Conservation (phyloP, 225 moss, liverwort and hornwort genomes). For the Asterella californica region DNA sequence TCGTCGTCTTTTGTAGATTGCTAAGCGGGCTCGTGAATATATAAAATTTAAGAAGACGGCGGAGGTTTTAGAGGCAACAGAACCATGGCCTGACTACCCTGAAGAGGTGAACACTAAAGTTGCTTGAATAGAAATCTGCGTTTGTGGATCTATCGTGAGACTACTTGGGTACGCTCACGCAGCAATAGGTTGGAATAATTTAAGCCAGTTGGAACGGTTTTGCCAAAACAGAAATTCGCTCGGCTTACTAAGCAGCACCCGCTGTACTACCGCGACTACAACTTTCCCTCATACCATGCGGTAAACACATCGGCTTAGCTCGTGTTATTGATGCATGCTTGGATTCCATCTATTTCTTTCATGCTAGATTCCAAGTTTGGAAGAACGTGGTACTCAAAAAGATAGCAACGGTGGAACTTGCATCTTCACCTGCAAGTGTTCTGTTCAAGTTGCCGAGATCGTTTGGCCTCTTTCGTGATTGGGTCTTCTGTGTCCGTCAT, state of each 20-base stretch:
- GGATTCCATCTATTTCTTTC: not conserved
- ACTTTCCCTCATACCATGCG: constrained; percentile 50
- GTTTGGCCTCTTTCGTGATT: not conserved
- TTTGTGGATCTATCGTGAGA: not conserved
- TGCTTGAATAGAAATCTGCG: not conserved
- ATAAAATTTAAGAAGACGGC: constrained; percentile 28
- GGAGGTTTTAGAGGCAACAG: constrained; percentile 38
- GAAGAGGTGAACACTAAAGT: constrained; percentile 48
- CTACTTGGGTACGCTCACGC: not conserved
- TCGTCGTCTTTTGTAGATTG: constrained; percentile 30
- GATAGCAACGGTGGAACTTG: not conserved
- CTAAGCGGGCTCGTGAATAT: constrained; percentile 44
- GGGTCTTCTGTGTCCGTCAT: not conserved
- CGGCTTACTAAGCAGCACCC: constrained; percentile 44
- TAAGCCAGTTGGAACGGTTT: constrained; percentile 26
- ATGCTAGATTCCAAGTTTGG: not conserved
- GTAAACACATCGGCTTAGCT: not conserved
- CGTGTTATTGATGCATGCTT: not conserved
- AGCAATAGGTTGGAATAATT: constrained; percentile 18
- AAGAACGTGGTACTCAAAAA: not conserved
- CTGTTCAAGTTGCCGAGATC: not conserved
- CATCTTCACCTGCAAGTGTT: not conserved
- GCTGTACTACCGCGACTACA: constrained; percentile 45
- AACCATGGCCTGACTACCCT: constrained; percentile 46
- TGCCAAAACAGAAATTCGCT: constrained; percentile 58